A percentile compares a stretch with the other conserved stretches of the same genome.
These are phyloP conservation scores for Ogataea thermomethanolica DNA, from an alignment of 805 yeast genomes.

Conservation along the genomic window DNA sequence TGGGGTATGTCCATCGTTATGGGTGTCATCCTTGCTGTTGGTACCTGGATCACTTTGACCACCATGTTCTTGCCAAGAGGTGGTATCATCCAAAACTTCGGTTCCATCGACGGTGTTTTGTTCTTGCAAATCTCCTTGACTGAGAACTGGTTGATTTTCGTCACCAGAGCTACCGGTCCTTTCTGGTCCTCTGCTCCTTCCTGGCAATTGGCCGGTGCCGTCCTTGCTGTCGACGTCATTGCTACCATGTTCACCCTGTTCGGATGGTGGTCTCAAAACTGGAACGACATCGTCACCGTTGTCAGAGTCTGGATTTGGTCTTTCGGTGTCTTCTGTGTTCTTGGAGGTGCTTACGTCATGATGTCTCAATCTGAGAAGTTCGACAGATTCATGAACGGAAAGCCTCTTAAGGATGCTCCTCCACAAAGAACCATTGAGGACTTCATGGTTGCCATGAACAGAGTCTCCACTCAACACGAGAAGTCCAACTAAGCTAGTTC, in stretches of 20 bases:
- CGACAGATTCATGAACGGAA: slow-evolving; percentile 84
- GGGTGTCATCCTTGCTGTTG: slow-evolving; percentile 83
- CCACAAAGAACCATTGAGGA: slow-evolving; percentile 75
- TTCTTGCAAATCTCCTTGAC: slow-evolving; percentile 92
- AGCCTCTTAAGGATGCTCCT: slow-evolving; percentile 53
- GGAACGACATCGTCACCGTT: slow-evolving; percentile 94
- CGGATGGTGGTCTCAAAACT: slow-evolving; percentile 98
- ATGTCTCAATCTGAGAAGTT: slow-evolving; percentile 80
- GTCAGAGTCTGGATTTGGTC: slow-evolving; percentile 95
- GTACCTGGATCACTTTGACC: slow-evolving; percentile 93
- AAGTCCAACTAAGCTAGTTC: slow-evolving; percentile 52
- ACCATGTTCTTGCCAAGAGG: slow-evolving; percentile 88
- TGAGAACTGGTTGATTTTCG: slow-evolving; percentile 96
- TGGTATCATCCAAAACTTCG: slow-evolving; percentile 95
- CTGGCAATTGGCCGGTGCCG: slow-evolving; percentile 96
- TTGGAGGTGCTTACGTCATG: slow-evolving; percentile 95
- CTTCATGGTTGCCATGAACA: slow-evolving; percentile 81
- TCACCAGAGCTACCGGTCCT: slow-evolving; percentile 96
- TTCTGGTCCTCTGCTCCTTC: slow-evolving; percentile 97
- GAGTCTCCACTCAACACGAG: slow-evolving; percentile 88
- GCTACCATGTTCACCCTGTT: slow-evolving; percentile 90
- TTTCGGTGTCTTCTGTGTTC: slow-evolving; percentile 92
- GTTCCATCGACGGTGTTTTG: slow-evolving; percentile 88
- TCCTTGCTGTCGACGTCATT: slow-evolving; percentile 80
- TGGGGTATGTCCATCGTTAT: slow-evolving; percentile 94